A percentile compares a stretch with the other conserved stretches of the same genome.
These are phyloP conservation scores for Panaeolus papilionaceus DNA, from an alignment of 768 basidiomycete genomes.

Conservation along the genomic window DNA sequence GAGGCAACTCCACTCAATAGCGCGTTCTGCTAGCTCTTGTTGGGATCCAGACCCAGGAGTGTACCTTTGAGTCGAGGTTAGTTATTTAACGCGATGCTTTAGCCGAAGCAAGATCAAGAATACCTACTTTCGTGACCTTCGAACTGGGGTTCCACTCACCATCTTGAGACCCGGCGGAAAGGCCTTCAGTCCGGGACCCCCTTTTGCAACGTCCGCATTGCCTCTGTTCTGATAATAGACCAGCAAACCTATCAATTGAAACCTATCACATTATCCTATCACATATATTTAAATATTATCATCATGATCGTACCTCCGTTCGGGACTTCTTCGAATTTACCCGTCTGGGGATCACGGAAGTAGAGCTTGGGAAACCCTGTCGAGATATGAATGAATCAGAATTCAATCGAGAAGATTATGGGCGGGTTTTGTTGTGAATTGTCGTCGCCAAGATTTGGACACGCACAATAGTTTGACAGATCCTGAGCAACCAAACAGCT, in stretches of 20 bases:
- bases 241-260: conserved; percentile 36
- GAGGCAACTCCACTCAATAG: conserved; percentile 46
- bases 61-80: conserved; percentile 21
- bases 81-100: not conserved
- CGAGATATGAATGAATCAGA: not conserved
- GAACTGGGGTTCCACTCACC: conserved; percentile 46
- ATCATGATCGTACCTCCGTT: conserved; percentile 39
- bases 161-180: conserved; percentile 51
- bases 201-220: conserved; percentile 41
- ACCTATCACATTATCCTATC: not conserved
- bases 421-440: not conserved
- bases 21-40: conserved; percentile 45
- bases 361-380: conserved; percentile 51
- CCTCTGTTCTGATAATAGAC: conserved; percentile 53
- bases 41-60: conserved; percentile 39
- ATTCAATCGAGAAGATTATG: not conserved
- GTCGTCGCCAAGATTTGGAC: not conserved
- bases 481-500: conserved; percentile 43
- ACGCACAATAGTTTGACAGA: conserved; percentile 46
- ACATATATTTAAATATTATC: not conserved
- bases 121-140: conserved; percentile 42
- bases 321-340: conserved; percentile 41
- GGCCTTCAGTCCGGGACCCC: conserved; percentile 46
- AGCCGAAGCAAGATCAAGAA: not conserved
- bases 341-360: conserved; percentile 45